A percentile compares a stretch with the other conserved stretches of the same genome.
Conservation (phyloP, 140 eudicot species). For the Stevia rebaudiana region DNA sequence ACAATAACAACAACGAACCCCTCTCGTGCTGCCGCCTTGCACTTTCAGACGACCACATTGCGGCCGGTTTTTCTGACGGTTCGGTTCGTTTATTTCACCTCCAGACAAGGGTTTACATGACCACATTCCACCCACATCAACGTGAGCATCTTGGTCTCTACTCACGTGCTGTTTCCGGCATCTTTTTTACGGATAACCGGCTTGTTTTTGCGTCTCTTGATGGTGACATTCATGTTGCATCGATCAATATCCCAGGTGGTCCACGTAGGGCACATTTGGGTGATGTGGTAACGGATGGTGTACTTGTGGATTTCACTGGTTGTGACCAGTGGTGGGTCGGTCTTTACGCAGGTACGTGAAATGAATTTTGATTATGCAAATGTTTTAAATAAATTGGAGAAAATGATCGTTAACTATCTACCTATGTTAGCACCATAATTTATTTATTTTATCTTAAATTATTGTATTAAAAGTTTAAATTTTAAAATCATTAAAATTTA, state of each 20-base stretch:
- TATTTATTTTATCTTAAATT: too few species aligned
- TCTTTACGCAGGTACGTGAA: slow-evolving; percentile 65
- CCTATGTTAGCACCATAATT: too few species aligned
- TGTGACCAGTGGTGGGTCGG: slow-evolving; percentile 87
- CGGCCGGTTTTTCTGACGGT: slow-evolving; percentile 91
- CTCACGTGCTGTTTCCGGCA: slow-evolving; percentile 80
- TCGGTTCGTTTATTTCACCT: slow-evolving; percentile 74
- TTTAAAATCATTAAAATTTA: too few species aligned
- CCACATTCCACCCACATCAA: slow-evolving; percentile 70
- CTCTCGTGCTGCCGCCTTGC: slow-evolving; percentile 75
- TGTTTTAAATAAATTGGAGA: too few species aligned
- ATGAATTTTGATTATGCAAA: too few species aligned
- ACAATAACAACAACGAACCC: slow-evolving; percentile 23
- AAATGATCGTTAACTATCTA: too few species aligned
- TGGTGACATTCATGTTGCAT: slow-evolving; percentile 72
- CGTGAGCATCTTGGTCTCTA: slow-evolving; percentile 75
- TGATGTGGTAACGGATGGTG: slow-evolving; percentile 80
- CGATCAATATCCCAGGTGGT: slow-evolving; percentile 29
- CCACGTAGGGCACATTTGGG: slow-evolving; percentile 69
- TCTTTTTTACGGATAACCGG: slow-evolving; percentile 38
- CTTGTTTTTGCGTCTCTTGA: slow-evolving; percentile 69
- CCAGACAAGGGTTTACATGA: slow-evolving; percentile 41
- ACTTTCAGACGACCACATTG: slow-evolving; percentile 58
- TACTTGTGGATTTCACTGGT: slow-evolving; percentile 77
- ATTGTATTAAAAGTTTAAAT: too few species aligned